These are phyloP conservation scores for Murraya koenigii DNA, from an alignment of 345 rosid genomes.

Conservation along the genomic window DNA sequence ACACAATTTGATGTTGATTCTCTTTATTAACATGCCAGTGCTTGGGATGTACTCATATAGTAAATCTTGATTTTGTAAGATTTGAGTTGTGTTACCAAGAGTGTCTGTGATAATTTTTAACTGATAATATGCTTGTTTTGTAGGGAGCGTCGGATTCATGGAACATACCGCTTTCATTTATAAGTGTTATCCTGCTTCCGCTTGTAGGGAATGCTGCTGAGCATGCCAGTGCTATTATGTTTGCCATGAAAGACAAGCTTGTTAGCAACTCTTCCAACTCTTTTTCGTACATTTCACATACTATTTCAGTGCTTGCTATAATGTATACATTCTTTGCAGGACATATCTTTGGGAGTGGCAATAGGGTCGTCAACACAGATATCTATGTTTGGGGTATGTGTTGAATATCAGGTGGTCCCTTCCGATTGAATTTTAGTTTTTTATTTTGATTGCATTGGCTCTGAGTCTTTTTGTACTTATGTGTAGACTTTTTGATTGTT, in stretches of 20 bases:
- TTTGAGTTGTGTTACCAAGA: not conserved
- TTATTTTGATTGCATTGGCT: not conserved
- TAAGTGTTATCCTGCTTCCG: constrained; percentile 52
- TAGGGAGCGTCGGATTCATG: constrained; percentile 50
- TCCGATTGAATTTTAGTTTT: not conserved
- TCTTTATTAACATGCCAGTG: not conserved
- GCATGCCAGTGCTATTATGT: constrained; percentile 55
- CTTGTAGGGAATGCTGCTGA: constrained; percentile 64
- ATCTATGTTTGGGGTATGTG: constrained; percentile 50
- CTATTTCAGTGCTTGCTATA: not conserved
- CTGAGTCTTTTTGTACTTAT: not conserved
- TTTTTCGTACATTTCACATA: not conserved
- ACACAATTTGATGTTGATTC: not conserved
- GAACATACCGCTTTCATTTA: constrained; percentile 45
- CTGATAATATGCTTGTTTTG: constrained; percentile 13
- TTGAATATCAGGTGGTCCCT: not conserved
- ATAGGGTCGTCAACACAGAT: constrained; percentile 64
- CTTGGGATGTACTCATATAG: too few relatives aligned
- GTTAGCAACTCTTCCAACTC: constrained; percentile 27
- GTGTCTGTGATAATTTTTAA: constrained; percentile 5
- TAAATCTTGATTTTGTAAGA: not conserved
- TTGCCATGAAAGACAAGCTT: constrained; percentile 63
- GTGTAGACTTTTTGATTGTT: not conserved
- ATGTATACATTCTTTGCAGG: constrained; percentile 26
- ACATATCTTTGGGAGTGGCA: constrained; percentile 53